These are phyloP conservation scores for Abortiporus biennis DNA, from an alignment of 1,284 basidiomycete species.

Conservation along the genomic window DNA sequence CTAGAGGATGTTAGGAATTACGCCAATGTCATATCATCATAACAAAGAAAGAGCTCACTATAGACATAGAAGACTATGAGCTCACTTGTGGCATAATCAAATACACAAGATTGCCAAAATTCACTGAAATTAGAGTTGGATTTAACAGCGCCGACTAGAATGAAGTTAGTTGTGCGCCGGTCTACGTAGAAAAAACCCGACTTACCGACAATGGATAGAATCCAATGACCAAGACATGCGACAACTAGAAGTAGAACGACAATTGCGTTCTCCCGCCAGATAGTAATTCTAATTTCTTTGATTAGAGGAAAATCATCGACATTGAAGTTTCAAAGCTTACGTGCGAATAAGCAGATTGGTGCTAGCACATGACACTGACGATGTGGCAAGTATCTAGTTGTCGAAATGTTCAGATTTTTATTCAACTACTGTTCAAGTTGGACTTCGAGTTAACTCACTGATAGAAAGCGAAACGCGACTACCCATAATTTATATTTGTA, in stretches of 20 bases:
- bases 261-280: slow-evolving; percentile 1
- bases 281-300: background rate
- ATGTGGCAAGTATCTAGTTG: slow-evolving; percentile 1
- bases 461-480: slow-evolving; percentile 1
- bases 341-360: slow-evolving; percentile 7
- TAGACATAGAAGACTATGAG: slow-evolving; percentile 2
- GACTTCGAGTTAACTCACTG: too few relatives aligned
- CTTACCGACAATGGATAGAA: background rate
- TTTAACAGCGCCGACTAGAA: background rate
- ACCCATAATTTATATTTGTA: too few relatives aligned
- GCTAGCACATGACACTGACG: slow-evolving; percentile 2
- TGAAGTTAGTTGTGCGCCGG: too few relatives aligned
- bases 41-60: slow-evolving; percentile 1
- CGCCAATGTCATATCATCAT: background rate
- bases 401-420: background rate
- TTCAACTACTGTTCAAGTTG: too few relatives aligned
- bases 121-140: background rate
- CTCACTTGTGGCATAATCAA: background rate
- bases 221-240: slow-evolving; percentile 1
- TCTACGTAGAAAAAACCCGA: too few relatives aligned
- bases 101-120: background rate
- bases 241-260: background rate
- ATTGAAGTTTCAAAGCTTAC: background rate
- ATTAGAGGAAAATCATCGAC: background rate
- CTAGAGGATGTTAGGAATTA: background rate